A percentile compares a stretch with the other conserved stretches of the same genome.
Conservation (phyloP, 768 basidiomycete genomes). For the Candolleomyces eurysporus region DNA sequence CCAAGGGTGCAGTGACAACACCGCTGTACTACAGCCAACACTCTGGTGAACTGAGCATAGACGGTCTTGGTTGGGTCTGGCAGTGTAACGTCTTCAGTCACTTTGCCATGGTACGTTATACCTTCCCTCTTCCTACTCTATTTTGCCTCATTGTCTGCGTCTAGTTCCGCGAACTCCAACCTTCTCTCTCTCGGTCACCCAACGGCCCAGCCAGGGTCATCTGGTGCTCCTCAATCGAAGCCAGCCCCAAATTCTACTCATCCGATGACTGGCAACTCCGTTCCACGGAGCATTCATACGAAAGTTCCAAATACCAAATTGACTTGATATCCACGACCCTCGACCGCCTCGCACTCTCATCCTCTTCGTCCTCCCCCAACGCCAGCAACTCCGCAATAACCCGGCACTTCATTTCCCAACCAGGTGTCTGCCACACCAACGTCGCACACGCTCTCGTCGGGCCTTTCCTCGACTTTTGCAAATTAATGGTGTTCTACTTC, state of each 20-base stretch:
- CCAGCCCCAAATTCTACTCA: slow-evolving; percentile 52
- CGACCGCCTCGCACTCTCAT: slow-evolving; percentile 38
- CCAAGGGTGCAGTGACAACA: slow-evolving; percentile 46
- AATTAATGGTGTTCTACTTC: slow-evolving; percentile 58
- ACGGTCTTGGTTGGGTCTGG: slow-evolving; percentile 80
- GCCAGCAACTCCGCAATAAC: slow-evolving; percentile 16
- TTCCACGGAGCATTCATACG: slow-evolving; percentile 61
- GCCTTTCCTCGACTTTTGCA: slow-evolving; percentile 43
- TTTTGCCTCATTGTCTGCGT: neutral
- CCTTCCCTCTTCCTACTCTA: neutral
- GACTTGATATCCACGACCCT: slow-evolving; percentile 62
- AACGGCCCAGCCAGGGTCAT: slow-evolving; percentile 57
- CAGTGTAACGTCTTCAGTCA: slow-evolving; percentile 85
- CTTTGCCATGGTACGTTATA: slow-evolving; percentile 62
- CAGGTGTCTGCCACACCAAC: slow-evolving; percentile 67
- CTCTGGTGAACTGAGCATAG: slow-evolving; percentile 55
- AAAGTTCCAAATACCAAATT: slow-evolving; percentile 73
- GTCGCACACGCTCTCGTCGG: slow-evolving; percentile 50
- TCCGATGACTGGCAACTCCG: slow-evolving; percentile 71
- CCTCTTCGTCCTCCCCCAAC: slow-evolving; percentile 16
- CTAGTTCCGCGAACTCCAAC: slow-evolving; percentile 64
- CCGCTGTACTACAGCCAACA: slow-evolving; percentile 60
- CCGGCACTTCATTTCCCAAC: slow-evolving; percentile 65
- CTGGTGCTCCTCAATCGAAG: slow-evolving; percentile 79
- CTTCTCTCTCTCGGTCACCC: slow-evolving; percentile 45